Conservation (phyloP, 2,329 filamentous ascomycete species). For the Colletotrichum endophyticum region DNA sequence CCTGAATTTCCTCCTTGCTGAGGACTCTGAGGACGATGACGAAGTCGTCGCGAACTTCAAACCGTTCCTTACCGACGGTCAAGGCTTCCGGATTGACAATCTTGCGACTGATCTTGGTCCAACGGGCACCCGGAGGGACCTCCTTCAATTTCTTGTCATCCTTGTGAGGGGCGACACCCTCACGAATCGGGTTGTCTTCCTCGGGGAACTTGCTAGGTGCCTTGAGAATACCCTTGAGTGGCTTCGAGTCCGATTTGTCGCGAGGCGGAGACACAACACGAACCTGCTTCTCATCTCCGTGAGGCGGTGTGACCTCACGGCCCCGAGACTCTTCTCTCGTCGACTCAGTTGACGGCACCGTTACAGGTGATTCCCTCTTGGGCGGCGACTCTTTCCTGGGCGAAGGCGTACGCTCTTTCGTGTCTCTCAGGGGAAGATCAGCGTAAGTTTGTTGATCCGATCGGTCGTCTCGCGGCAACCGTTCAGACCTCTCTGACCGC, state of each 20-base stretch:
- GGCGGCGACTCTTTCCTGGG: conserved; percentile 14
- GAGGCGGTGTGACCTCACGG: conserved; percentile 40
- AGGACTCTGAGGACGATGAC: conserved; percentile 91
- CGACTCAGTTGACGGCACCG: conserved; percentile 13
- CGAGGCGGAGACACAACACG: conserved; percentile 75
- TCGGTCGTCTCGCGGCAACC: not conserved
- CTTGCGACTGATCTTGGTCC: conserved; percentile 90
- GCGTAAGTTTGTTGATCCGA: conserved; percentile 13
- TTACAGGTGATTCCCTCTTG: conserved; percentile 11
- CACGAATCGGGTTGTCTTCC: conserved; percentile 79
- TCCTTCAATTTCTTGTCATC: conserved; percentile 76
- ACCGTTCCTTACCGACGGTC: conserved; percentile 86
- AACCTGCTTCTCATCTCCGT: conserved; percentile 52
- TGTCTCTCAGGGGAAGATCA: conserved; percentile 2
- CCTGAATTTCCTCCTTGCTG: conserved; percentile 87
- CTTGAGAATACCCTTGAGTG: conserved; percentile 85
- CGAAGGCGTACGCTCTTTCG: conserved; percentile 14
- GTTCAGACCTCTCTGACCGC: not conserved
- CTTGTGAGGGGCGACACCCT: conserved; percentile 93
- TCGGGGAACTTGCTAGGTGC: conserved; percentile 88
- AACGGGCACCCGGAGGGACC: conserved; percentile 79
- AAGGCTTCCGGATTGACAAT: conserved; percentile 90
- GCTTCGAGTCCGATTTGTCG: conserved; percentile 67
- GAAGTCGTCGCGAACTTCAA: conserved; percentile 89
- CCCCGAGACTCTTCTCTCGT: conserved; percentile 41